Evolutionary conservation across 768 basidiomycete species (phyloP), one percentile per base, ranked within the genome.

Genomic region (Crassisporium funariophilum): DNA sequence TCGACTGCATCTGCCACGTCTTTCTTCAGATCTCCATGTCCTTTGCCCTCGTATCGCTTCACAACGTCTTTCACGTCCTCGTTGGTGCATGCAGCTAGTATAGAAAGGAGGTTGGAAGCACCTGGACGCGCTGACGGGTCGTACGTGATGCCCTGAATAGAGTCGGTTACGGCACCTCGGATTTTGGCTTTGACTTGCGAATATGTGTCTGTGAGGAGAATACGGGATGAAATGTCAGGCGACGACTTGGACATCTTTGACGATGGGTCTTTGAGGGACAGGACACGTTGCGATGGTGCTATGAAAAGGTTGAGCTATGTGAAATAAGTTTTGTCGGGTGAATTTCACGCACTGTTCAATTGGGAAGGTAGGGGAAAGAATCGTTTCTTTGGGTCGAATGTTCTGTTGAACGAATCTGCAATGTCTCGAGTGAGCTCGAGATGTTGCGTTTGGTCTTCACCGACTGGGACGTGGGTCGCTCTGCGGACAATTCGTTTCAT

Each of bases 161-260:
- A 89, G 64, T 98, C 95, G 0, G 95, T 98, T 1, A 94, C 87
- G 1, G 95, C 89, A 5, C 74, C 70, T 15, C 84, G 82, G 46
- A 98, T 77, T 63, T 95, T 97, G 19, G 74, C 59, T 36, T 63
- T 61, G 35, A 95, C 91, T 58, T 79, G 66, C 1, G 67, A 55
- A 8, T 78, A 63, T 0, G 79, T 67, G 61, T 98, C 95, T 19
- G 88, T 95, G 29, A 98, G 75, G 45, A 91, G 77, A 60, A 98
- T 92, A 19, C 94, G 86, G 0, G 93, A 95, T 12, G 80, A 67
- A 1, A 80, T 48, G 61, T 91, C 83, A 0, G 84, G 86, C 0
- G 91, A 78, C 0, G 95, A 98, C 65, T 98, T 98, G 25, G 95
- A 97, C 94, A 98, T 98, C 64, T 98, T 98, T 3, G 84, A 78